Base-by-base conservation (phyloP, 768 basidiomycete genomes). In the Leucocoprinus leucothites region DNA sequence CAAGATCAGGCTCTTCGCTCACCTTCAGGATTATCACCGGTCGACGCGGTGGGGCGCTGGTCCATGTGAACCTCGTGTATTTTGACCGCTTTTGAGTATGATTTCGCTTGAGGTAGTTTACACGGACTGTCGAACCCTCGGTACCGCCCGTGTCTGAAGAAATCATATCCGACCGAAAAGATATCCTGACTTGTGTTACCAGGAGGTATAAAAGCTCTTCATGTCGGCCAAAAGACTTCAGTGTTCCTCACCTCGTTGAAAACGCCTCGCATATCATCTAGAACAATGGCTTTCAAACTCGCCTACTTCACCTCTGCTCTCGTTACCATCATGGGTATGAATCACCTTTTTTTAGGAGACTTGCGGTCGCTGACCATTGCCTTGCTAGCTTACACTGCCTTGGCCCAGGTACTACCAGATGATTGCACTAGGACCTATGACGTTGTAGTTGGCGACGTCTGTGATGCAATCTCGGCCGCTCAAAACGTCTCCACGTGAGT, bases 371-470 rank as follows among this genome's bases (percentile, higher is more conserved):
- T 44, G 6, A 28, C 25, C 25, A 11, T 16, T 22, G 2, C 43
- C n/a, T 13, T 42, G n/a, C 9, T 19, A 34, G 42, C 28, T 22
- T 52, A 22, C 28, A 42, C 41, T 22, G 51, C 21, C 14, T 18
- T 26, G 8, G 41, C 51, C 9, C 46, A 52, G 19, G 18, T 41
- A 28, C 26, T 31, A 11, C 31, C 31, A 11, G 11, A 5, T 31
- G 11, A 31, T 14, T 87, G 85, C 58, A 73, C 73, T 14, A 76
- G 82, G 57, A 77, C 65, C 61, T 82, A 80, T 59, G 76, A 74
- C n/a, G 77, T 87, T 34, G 60, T 67, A 24, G 41, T 64, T 4
- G 78, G 78, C 6, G 82, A 86, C 64, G 80, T 74, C 53, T 87
- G 86, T 66, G 76, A 82, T 63, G 65, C 58, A 26, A 85, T 85